Evolutionary conservation across 73 alveolate species (phyloP).

Genomic region (Paramecium sonneborni): DNA sequence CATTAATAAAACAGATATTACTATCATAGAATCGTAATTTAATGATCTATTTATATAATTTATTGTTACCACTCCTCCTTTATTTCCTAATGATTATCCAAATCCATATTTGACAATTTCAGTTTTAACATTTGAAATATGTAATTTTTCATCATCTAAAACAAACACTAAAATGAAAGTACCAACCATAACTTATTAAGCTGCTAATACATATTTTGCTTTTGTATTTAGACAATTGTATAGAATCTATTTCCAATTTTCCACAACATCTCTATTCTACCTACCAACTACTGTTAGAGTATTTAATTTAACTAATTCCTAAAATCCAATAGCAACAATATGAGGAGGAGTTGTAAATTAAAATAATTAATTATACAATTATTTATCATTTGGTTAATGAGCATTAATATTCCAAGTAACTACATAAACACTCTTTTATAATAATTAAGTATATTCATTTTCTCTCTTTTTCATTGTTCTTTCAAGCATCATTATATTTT

Average conservation of each 20-base stretch:
- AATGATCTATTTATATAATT: constrained; percentile 47
- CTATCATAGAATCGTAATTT: constrained; percentile 80
- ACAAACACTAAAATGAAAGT: constrained; percentile 74
- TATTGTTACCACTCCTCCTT: constrained; percentile 83
- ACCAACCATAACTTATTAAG: constrained; percentile 77
- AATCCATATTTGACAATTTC: constrained; percentile 90
- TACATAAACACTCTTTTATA: background rate
- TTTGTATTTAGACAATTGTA: background rate
- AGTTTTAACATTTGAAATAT: constrained; percentile 65
- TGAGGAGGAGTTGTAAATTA: background rate
- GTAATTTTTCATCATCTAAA: constrained; percentile 65
- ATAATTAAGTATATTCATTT: background rate
- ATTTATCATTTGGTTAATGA: constrained; percentile 4
- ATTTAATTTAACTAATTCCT: constrained; percentile 15
- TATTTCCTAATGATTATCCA: constrained; percentile 92
- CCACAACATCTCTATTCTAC: constrained; percentile 3
- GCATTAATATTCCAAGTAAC: constrained; percentile 54
- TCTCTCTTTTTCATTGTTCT: background rate
- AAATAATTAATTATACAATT: background rate
- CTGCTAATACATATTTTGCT: constrained; percentile 15
- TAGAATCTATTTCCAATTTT: constrained; percentile 14
- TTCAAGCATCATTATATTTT: background rate
- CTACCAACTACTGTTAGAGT: background rate
- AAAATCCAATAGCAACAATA: constrained; percentile 5
- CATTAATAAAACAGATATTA: constrained; percentile 69